Percentiles rank a stretch among this genome's conserved stretches.
phyloP scores from a whole-genome alignment of 306 rosid genomes.

The Myrica gale region DNA sequence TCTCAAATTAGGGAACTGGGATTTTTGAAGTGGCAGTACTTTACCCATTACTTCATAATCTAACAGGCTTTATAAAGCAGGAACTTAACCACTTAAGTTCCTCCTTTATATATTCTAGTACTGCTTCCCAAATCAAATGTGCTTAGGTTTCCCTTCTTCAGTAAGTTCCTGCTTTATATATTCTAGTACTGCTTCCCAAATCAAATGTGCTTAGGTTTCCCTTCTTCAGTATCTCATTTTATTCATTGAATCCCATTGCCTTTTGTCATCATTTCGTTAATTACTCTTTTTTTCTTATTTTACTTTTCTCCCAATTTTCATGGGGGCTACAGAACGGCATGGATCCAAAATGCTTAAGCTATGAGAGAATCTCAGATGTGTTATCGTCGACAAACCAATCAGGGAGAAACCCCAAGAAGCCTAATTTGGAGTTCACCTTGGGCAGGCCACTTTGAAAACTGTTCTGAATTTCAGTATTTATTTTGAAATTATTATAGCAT shows the following conservation, averaged over 20 bases:
- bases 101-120: constrained; percentile 46
- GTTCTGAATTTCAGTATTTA: constrained; percentile 17
- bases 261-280: not conserved
- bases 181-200: constrained; percentile 46
- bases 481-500: constrained; percentile 31
- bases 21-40: too few species aligned
- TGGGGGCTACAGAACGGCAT: constrained; percentile 49
- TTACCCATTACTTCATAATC: too few species aligned
- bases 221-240: constrained; percentile 32
- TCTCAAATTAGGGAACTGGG: too few species aligned
- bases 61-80: constrained; percentile 59
- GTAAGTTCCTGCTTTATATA: constrained; percentile 46
- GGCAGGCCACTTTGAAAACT: constrained; percentile 58
- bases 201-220: constrained; percentile 57
- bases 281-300: not conserved
- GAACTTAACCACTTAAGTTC: too few species aligned
- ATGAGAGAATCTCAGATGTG: constrained; percentile 79
- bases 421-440: constrained; percentile 86
- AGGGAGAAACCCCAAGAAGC: constrained; percentile 78
- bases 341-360: constrained; percentile 73
- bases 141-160: constrained; percentile 47
- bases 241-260: not conserved
- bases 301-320: not conserved
- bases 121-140: constrained; percentile 50
- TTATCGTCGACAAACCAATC: constrained; percentile 71